Conservation (phyloP, 2,329 filamentous ascomycete genomes). For the Botrytis porri region DNA sequence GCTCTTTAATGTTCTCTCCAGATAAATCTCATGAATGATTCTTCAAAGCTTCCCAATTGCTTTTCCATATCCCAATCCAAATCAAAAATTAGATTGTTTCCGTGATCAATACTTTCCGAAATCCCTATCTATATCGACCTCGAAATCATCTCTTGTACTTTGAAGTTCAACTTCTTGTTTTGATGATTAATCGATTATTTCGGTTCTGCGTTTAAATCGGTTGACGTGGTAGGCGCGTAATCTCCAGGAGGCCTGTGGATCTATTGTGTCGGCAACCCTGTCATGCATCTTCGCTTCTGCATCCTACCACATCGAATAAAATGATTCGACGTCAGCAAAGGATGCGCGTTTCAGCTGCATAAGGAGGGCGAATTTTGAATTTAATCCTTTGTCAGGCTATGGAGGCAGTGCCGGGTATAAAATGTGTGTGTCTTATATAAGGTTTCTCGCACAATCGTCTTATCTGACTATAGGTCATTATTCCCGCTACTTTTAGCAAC, state of each 20-base stretch:
- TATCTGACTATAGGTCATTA: neutral
- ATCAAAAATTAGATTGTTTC: fast-evolving
- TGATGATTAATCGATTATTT: neutral
- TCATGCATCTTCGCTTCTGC: slow-evolving; percentile 5
- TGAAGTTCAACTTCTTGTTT: neutral
- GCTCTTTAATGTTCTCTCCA: neutral
- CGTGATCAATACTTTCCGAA: neutral
- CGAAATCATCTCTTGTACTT: neutral
- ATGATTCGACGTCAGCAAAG: slow-evolving; percentile 1
- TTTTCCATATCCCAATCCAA: neutral
- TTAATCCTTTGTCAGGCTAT: neutral
- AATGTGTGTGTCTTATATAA: slow-evolving; percentile 2
- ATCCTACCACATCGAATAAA: neutral
- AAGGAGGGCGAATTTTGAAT: neutral
- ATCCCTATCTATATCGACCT: neutral
- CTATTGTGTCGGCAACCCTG: neutral
- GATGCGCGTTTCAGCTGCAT: neutral
- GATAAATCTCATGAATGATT: neutral
- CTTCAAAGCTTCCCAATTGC: neutral
- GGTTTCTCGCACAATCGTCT: neutral
- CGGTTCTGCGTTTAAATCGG: neutral
- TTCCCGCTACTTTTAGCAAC: neutral
- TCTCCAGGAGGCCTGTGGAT: neutral
- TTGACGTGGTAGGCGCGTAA: neutral
- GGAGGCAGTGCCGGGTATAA: neutral